These are phyloP conservation scores for Apiotrichum laibachii DNA, from an alignment of 1,284 basidiomycete species.

Conservation along the genomic window DNA sequence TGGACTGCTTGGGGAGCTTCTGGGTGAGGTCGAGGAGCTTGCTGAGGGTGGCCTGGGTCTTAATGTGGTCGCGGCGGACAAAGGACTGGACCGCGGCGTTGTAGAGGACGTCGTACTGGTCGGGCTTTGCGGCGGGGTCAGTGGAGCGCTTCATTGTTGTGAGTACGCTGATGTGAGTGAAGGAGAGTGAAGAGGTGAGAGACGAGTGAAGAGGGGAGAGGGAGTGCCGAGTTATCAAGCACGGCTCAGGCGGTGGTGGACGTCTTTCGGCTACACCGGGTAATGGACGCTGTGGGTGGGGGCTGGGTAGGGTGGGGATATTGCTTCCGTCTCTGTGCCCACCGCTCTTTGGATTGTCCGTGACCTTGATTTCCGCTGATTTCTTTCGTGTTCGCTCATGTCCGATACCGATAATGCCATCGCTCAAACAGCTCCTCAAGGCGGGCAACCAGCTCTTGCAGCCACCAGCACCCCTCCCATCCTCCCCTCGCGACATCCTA, in stretches of 20 bases:
- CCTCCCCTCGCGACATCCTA: constrained; percentile 24
- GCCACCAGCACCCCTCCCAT: constrained; percentile 36
- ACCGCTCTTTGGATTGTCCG: no score
- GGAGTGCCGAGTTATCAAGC: not conserved
- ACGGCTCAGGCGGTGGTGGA: not conserved
- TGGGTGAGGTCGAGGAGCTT: constrained; percentile 27
- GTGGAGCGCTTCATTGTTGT: not conserved
- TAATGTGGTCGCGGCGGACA: constrained; percentile 45
- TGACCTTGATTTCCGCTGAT: not conserved
- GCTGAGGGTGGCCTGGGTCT: constrained; percentile 36
- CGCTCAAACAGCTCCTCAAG: not conserved
- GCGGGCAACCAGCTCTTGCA: constrained; percentile 29
- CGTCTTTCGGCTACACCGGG: not conserved
- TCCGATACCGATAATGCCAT: not conserved
- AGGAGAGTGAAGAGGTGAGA: not conserved
- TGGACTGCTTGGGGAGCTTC: constrained; percentile 12
- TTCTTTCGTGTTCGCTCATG: not conserved
- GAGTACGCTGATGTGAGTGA: not conserved
- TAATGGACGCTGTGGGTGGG: no score
- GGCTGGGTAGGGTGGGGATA: not conserved
- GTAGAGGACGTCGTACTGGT: constrained; percentile 40
- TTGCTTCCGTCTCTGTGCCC: not conserved
- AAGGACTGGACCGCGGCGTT: constrained; percentile 48
- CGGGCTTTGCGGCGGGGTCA: constrained; percentile 1
- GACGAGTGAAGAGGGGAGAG: not conserved